Base-by-base conservation (phyloP, 1,284 basidiomycete species). In the Chalciporus sp. region DNA sequence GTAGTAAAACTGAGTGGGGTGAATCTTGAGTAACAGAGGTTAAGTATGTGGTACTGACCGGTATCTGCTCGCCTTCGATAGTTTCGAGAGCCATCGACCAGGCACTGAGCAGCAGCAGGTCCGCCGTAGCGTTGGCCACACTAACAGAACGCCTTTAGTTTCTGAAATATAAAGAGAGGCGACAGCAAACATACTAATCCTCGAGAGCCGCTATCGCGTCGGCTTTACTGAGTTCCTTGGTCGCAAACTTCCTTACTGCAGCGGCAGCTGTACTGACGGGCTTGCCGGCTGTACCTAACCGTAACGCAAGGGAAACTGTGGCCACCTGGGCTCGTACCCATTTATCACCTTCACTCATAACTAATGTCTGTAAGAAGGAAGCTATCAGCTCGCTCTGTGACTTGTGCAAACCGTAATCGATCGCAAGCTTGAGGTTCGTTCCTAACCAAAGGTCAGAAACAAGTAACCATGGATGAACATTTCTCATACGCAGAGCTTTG, bases 331-430 rank as follows among this genome's bases (percentile, higher is more conserved):
- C 74, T 48, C 72, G 72, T 39, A 93, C 80, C 91, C 91, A 93
- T 61, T 82, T 82, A 60, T 92, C 90, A 17, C 90, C 90, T 73
- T 93, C 90, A 57, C 88, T 90, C 90, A 93, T 93, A 53, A 93
- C 81, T 35, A 92, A 74, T 7, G 88, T 90, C 70, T 93, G 90
- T 62, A 93, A 71, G 67, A 92, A 93, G 1, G 89, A 91, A 20
- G 90, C 87, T 53, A 86, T 88, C 33, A 92, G 76, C 61, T 92
- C 90, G 58, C 80, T 88, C 63, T 92, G 89, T 1, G 84, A 83
- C 58, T 82, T 84, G 56, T 88, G 81, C 29, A 93, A 74, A 16
- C 90, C 91, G 61, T 83, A 87, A 66, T 92, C 89, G 48, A 93
- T 93, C 11, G 90, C 91, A 51, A 90, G 79, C 67, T 91, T 91